A percentile compares a stretch with the other conserved stretches of the same genome.
phyloP scores from a whole-genome alignment of 1,284 basidiomycete species.

The Phylloporus sp. region DNA sequence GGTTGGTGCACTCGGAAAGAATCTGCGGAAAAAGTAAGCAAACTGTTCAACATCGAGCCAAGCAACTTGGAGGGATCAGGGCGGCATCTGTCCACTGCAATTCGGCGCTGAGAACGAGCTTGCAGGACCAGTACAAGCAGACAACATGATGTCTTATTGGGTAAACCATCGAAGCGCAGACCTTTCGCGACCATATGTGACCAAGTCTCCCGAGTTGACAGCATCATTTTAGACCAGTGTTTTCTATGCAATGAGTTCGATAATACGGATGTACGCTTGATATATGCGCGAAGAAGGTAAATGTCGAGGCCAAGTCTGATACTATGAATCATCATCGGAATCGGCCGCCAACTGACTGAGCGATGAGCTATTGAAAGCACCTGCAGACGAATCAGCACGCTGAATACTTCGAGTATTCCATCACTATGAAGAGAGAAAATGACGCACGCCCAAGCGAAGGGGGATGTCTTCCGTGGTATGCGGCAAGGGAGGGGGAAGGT shows the following conservation, averaged over 20 bases:
- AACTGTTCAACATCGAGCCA: too few relatives aligned
- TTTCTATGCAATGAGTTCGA: slow-evolving; percentile 11
- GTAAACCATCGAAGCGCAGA: too few relatives aligned
- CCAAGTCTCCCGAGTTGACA: too few relatives aligned
- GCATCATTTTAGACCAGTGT: too few relatives aligned
- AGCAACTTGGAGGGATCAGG: too few relatives aligned
- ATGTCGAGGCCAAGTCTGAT: background rate
- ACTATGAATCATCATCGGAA: slow-evolving; percentile 34
- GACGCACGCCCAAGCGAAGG: slow-evolving; percentile 34
- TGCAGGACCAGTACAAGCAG: too few relatives aligned
- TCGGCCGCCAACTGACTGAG: slow-evolving; percentile 32
- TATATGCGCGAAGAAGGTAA: slow-evolving; percentile 14
- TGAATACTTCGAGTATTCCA: too few relatives aligned
- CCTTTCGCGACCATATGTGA: background rate
- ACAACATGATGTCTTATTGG: too few relatives aligned
- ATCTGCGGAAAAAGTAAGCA: too few relatives aligned
- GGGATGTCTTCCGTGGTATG: slow-evolving; percentile 36
- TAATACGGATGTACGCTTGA: slow-evolving; percentile 8
- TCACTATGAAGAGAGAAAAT: background rate
- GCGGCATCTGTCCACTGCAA: too few relatives aligned
- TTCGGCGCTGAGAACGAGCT: too few relatives aligned
- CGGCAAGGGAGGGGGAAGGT: slow-evolving; percentile 41
- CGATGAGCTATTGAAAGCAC: slow-evolving; percentile 33
- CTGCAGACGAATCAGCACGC: slow-evolving; percentile 9
- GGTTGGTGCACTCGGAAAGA: too few relatives aligned